These are phyloP conservation scores for Ganoderma lucidum DNA, from an alignment of 1,284 basidiomycete genomes.

Conservation along the genomic window DNA sequence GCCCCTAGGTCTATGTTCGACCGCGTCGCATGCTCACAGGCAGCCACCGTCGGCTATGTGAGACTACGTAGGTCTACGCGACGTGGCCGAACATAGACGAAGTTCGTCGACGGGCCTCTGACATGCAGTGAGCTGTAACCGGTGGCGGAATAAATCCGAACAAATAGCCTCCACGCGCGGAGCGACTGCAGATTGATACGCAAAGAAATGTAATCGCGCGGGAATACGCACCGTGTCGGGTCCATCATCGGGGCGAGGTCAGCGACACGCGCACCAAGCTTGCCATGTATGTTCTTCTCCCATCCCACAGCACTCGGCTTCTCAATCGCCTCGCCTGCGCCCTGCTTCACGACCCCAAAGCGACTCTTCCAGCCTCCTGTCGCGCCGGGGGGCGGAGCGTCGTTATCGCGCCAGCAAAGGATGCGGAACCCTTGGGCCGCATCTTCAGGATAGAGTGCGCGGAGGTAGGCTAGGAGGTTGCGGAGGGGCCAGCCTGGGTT, in stretches of 20 bases:
- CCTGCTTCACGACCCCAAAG: constrained; percentile 57
- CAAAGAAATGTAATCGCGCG: too few relatives aligned
- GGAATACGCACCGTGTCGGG: constrained; percentile 65
- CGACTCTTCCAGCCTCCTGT: constrained; percentile 64
- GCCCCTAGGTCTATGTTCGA: too few relatives aligned
- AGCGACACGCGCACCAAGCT: constrained; percentile 88
- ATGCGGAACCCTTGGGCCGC: constrained; percentile 60
- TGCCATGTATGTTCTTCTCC: constrained; percentile 91
- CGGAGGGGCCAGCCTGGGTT: constrained; percentile 96
- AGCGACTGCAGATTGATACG: too few relatives aligned
- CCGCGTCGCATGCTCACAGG: too few relatives aligned
- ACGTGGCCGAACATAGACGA: too few relatives aligned
- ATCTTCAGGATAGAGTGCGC: constrained; percentile 56
- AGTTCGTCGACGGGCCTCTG: too few relatives aligned
- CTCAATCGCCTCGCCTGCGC: constrained; percentile 32
- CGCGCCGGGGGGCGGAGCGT: constrained; percentile 47
- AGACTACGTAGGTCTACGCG: too few relatives aligned
- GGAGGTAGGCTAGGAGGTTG: constrained; percentile 88
- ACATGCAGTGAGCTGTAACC: too few relatives aligned
- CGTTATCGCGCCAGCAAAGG: constrained; percentile 78
- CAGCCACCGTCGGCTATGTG: too few relatives aligned
- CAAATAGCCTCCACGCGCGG: too few relatives aligned
- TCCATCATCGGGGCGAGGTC: constrained; percentile 98
- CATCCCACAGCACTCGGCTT: constrained; percentile 84
- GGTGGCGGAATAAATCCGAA: too few relatives aligned